These are phyloP conservation scores for Alternaria triticina DNA, from an alignment of 2,329 filamentous ascomycete species.

Conservation along the genomic window DNA sequence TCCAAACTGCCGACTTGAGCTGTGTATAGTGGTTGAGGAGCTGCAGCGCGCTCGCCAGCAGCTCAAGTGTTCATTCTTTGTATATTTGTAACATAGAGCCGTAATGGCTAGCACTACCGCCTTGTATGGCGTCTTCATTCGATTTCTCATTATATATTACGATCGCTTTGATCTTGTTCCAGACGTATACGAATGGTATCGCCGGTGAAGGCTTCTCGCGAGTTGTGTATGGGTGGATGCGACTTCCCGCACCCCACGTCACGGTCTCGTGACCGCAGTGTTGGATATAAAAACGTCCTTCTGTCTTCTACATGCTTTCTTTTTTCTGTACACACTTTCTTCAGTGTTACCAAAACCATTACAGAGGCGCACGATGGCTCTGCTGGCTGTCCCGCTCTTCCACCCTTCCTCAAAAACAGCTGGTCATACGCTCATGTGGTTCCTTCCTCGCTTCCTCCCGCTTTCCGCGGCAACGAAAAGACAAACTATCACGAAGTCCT, in stretches of 20 bases:
- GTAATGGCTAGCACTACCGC: not conserved
- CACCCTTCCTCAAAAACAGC: too few species aligned
- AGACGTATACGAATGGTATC: not conserved
- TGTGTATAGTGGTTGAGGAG: not conserved
- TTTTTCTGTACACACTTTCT: not conserved
- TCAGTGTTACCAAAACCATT: not conserved
- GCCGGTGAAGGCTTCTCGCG: too few species aligned
- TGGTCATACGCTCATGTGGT: too few species aligned
- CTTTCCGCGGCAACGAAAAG: too few species aligned
- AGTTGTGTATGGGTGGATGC: too few species aligned
- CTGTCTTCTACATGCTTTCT: not conserved
- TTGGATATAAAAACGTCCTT: not conserved
- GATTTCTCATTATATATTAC: not conserved
- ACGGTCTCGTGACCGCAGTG: not conserved
- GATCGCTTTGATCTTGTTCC: not conserved
- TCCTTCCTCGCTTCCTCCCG: not conserved
- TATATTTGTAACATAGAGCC: not conserved
- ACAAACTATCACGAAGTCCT: too few species aligned
- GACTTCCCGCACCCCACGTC: fast-evolving
- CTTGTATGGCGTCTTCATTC: not conserved
- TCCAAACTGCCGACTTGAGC: not conserved
- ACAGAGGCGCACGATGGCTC: too few species aligned
- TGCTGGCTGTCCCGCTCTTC: not conserved
- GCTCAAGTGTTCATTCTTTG: not conserved
- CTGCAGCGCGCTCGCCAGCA: not conserved